Percentiles rank a stretch among this genome's conserved stretches.
Conservation (phyloP, 2,329 filamentous ascomycete species). For the Simplicillium sp. region DNA sequence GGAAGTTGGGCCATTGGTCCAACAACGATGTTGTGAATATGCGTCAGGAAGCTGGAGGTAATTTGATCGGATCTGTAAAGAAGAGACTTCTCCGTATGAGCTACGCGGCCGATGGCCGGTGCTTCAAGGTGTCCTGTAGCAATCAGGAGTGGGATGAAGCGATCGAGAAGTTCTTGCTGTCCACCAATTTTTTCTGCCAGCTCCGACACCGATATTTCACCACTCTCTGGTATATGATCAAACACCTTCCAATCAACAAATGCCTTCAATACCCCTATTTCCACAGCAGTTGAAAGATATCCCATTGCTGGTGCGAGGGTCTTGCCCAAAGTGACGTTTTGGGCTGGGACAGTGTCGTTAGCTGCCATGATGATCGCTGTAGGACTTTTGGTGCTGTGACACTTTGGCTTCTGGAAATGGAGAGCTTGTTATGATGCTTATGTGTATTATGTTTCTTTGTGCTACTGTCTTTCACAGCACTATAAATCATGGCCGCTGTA, state of each 20-base stretch:
- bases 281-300: no score
- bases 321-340: no score
- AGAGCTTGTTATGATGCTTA: no score
- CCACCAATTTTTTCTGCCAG: conserved; percentile 1
- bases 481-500: no score
- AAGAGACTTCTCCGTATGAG: conserved; percentile 1
- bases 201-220: conserved; percentile 1
- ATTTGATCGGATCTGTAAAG: background rate
- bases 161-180: background rate
- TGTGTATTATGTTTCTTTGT: no score
- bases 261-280: no score
- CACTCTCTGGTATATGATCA: background rate
- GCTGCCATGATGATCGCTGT: no score
- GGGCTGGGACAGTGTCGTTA: no score
- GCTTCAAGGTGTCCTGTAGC: background rate
- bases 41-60: background rate
- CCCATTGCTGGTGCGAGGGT: no score
- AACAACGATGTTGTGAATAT: conserved; percentile 1
- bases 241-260: conserved; percentile 1
- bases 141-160: background rate
- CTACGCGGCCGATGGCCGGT: background rate
- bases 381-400: no score
- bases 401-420: no score
- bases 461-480: no score
- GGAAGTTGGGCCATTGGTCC: conserved; percentile 1